Evolutionary conservation across 1,284 basidiomycete species (phyloP).

Genomic region (Meira miltonrushii): DNA sequence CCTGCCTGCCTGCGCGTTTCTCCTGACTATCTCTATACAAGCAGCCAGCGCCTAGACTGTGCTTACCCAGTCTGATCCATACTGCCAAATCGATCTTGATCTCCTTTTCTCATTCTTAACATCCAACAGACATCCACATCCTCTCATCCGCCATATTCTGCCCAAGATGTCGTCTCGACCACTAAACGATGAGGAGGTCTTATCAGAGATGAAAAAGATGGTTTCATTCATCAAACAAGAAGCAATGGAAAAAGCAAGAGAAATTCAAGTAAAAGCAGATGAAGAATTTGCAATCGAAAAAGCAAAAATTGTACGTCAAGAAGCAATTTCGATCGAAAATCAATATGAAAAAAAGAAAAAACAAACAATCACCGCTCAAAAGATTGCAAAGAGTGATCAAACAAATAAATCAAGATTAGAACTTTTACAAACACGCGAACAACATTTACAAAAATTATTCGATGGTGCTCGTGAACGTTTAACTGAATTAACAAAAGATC

Average conservation of each 20-base stretch:
- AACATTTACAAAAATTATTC: conserved; percentile 86
- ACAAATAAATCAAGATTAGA: conserved; percentile 89
- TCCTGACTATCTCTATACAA: background rate
- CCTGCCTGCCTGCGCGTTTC: background rate
- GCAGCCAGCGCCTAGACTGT: background rate
- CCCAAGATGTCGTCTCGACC: conserved; percentile 56
- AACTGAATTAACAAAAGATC: conserved; percentile 65
- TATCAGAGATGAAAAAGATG: conserved; percentile 99
- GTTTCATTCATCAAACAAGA: conserved; percentile 56
- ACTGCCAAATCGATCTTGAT: background rate
- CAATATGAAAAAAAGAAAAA: conserved; percentile 50
- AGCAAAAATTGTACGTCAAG: conserved; percentile 45
- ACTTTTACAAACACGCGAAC: conserved; percentile 84
- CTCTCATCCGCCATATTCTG: background rate
- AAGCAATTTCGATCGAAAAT: conserved; percentile 45
- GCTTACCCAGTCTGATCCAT: no score
- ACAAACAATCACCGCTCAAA: conserved; percentile 46
- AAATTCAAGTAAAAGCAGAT: conserved; percentile 53
- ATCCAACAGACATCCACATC: background rate
- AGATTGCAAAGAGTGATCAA: conserved; percentile 77
- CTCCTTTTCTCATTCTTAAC: background rate
- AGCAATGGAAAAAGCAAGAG: conserved; percentile 50
- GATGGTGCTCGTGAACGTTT: conserved; percentile 64
- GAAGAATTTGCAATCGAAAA: conserved; percentile 53
- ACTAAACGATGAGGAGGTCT: conserved; percentile 90